Percentiles rank a stretch among this genome's conserved stretches.
Conservation (phyloP, 345 rosid genomes). For the Gossypium raimondii region DNA sequence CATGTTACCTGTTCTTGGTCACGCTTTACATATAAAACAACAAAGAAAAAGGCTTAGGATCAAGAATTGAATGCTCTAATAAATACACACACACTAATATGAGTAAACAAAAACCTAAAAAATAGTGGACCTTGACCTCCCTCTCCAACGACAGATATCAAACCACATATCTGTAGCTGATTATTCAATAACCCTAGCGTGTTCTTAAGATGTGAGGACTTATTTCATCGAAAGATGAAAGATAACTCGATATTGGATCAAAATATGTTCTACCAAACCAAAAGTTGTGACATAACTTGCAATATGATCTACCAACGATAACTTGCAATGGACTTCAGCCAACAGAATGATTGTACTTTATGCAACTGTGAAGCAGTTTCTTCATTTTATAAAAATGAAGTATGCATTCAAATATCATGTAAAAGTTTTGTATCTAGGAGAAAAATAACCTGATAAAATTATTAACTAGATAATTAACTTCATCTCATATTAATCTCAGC, state of each 20-base stretch:
- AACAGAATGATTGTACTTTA: not conserved
- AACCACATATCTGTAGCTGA: not conserved
- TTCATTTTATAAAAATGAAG: not conserved
- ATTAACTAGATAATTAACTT: not conserved
- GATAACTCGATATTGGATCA: not conserved
- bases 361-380: not conserved
- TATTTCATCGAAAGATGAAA: not conserved
- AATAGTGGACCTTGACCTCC: not conserved
- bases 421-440: not conserved
- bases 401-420: not conserved
- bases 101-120: not conserved
- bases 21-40: not conserved
- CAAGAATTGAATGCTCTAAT: not conserved
- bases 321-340: not conserved
- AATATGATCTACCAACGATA: not conserved
- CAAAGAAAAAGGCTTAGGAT: not conserved
- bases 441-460: not conserved
- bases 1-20: not conserved
- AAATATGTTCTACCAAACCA: too few species aligned
- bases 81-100: not conserved
- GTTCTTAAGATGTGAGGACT: not conserved
- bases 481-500: not conserved
- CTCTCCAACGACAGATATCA: not conserved
- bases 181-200: not conserved
- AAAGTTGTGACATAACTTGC: not conserved